Base-by-base conservation (phyloP, 177 flowering plant species). In the Vitis hybrid region DNA sequence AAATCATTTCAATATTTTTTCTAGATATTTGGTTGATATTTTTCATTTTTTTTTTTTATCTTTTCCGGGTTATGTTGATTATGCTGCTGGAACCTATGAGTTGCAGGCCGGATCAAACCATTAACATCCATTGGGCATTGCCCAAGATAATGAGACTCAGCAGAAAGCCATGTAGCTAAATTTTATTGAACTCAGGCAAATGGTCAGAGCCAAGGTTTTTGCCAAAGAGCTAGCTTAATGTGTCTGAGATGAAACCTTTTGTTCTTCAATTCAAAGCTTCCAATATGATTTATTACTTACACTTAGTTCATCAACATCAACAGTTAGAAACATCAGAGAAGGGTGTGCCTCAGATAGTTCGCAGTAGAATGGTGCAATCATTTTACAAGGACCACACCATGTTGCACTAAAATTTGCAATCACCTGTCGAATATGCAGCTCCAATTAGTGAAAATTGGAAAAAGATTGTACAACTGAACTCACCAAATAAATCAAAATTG, bases 361-460 rank as follows among this genome's bases (percentile, higher is more conserved):
- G 9, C 70, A 18, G 72, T 74, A 95, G 68, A 81, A 78, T 32
- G 94, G 93, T 21, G 94, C 93, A 75, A 95, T 85, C 82, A 86
- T 64, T 80, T 82, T 87, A 69, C 99, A 95, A 18, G 99, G 99
- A 75, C 92, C 96, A 78, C 99, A 95, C 99, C 99, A 95, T 51
- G 92, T 71, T 71, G 99, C 99, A 76, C 95, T 93, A 74, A 95
- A 95, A 68, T 95, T 95, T 13, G 87, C 95, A 67, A 93, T 54
- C 54, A 92, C 90, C 99, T 95, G 92, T 75, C 52, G 50, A 58
- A 72, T 46, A 71, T 24, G 11, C 8, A 49, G 49, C 24, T 6
- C 65, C 57, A 65, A 48, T 66, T 35, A 18, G 1, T 63, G 48
- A 46, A 18, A 49, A 66, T 21, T 9, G 15, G 30, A 21, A 18